phyloP scores from a whole-genome alignment of 257 asterid genomes.

The Petunia secreta region DNA sequence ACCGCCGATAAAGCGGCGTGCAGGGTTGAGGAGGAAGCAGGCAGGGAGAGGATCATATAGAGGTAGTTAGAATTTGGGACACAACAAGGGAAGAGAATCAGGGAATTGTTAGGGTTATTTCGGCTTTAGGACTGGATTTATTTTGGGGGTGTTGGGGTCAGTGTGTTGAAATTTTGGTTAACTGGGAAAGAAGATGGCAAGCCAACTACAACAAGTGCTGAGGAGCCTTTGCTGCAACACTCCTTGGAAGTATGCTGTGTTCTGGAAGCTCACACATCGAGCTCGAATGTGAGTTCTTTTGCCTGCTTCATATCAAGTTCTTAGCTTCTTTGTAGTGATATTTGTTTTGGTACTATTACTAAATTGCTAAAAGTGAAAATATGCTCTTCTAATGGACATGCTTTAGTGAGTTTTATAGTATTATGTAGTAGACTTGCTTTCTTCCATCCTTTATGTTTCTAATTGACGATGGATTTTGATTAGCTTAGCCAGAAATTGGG shows the following conservation, averaged over 20 bases:
- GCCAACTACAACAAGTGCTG: slow-evolving; percentile 68
- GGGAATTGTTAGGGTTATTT: slow-evolving; percentile 48
- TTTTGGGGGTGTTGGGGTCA: slow-evolving; percentile 28
- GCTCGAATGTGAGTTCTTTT: slow-evolving; percentile 72
- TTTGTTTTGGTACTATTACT: background rate
- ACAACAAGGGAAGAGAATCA: slow-evolving; percentile 38
- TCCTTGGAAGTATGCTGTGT: slow-evolving; percentile 89
- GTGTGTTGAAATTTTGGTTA: slow-evolving; percentile 32
- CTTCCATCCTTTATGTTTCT: background rate
- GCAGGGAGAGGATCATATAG: slow-evolving; percentile 99
- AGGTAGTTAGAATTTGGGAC: slow-evolving; percentile 74
- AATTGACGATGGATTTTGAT: background rate
- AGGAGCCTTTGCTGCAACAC: slow-evolving; percentile 75
- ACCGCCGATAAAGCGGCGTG: slow-evolving; percentile 92
- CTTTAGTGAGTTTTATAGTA: background rate
- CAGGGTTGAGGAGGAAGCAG: slow-evolving; percentile 91
- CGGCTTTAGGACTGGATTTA: slow-evolving; percentile 50
- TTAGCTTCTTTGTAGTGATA: slow-evolving; percentile 3
- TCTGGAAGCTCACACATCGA: slow-evolving; percentile 90
- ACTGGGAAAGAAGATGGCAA: slow-evolving; percentile 63
- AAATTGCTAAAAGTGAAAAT: background rate
- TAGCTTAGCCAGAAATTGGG: slow-evolving; percentile 13
- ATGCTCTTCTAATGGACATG: background rate
- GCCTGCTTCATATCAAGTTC: background rate
- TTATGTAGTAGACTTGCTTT: background rate